Conservation (phyloP, 2,329 filamentous ascomycete genomes). For the Colletotrichum neosansevieriae region DNA sequence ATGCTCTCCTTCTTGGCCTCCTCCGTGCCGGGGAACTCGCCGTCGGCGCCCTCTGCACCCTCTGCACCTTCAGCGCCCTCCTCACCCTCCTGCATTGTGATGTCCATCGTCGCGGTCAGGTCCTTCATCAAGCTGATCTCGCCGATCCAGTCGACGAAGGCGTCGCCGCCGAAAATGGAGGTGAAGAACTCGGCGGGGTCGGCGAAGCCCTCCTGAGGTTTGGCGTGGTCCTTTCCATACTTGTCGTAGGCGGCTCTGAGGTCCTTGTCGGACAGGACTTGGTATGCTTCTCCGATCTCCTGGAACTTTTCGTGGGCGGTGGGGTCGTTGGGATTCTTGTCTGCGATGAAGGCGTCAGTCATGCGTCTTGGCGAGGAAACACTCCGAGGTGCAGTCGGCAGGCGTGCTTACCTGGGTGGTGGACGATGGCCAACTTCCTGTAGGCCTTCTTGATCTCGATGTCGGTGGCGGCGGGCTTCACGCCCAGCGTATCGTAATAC, state of each 20-base stretch:
- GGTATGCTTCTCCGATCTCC: conserved; percentile 79
- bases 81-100: conserved; percentile 85
- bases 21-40: conserved; percentile 68
- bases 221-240: conserved; percentile 93
- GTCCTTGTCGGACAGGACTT: conserved; percentile 88
- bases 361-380: conserved; percentile 9
- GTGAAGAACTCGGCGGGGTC: conserved; percentile 98
- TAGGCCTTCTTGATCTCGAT: conserved; percentile 98
- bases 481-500: conserved; percentile 90
- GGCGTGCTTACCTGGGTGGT: conserved; percentile 78
- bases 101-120: conserved; percentile 97
- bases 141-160: conserved; percentile 95
- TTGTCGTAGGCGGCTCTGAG: conserved; percentile 95
- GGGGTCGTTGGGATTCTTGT: conserved; percentile 98
- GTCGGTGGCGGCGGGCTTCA: conserved; percentile 85
- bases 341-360: conserved; percentile 56
- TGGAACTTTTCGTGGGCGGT: conserved; percentile 96
- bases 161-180: conserved; percentile 97
- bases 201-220: conserved; percentile 91
- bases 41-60: conserved; percentile 60
- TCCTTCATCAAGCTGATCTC: conserved; percentile 99
- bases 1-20: conserved; percentile 69
- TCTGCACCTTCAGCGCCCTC: conserved; percentile 69
- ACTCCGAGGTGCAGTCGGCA: background rate
- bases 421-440: conserved; percentile 91